Evolutionary conservation across 2,329 filamentous ascomycete genomes (phyloP).

Genomic region (Aspergillus novofumigatus): DNA sequence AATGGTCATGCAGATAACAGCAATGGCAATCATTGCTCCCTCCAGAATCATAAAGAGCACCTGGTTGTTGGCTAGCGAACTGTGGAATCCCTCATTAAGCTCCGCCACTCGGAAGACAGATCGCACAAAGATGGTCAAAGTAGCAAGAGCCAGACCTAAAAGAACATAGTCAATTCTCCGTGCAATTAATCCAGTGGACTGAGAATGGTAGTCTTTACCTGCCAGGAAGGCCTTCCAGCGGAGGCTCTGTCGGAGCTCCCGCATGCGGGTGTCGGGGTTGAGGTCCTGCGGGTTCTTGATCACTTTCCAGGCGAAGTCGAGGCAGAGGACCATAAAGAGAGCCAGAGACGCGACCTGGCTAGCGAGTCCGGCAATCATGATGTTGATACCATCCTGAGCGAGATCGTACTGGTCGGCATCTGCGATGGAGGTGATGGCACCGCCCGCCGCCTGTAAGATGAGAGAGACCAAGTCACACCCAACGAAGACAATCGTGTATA

Average conservation of each 20-base stretch:
- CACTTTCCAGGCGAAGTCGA: slow-evolving; percentile 9
- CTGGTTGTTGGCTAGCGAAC: slow-evolving; percentile 46
- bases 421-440: slow-evolving; percentile 44
- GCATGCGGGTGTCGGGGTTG: too few relatives aligned
- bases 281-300: not conserved
- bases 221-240: too few relatives aligned
- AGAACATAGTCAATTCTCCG: too few relatives aligned
- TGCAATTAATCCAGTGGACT: too few relatives aligned
- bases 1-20: slow-evolving; percentile 1
- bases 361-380: slow-evolving; percentile 5
- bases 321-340: slow-evolving; percentile 11
- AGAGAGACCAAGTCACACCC: slow-evolving; percentile 55
- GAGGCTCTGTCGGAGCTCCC: too few relatives aligned
- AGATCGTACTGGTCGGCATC: not conserved
- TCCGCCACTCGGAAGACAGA: slow-evolving; percentile 50
- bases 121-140: slow-evolving; percentile 42
- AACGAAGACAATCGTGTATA: slow-evolving; percentile 43
- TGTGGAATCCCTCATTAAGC: slow-evolving; percentile 45
- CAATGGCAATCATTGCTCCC: slow-evolving; percentile 45
- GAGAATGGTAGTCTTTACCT: too few relatives aligned
- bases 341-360: slow-evolving; percentile 13
- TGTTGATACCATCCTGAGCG: slow-evolving; percentile 14
- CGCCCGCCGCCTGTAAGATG: slow-evolving; percentile 53
- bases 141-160: slow-evolving; percentile 20
- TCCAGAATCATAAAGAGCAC: slow-evolving; percentile 49